Base-by-base conservation (phyloP, 2,329 filamentous ascomycete genomes). In the Ceratocystis eucalypticola region DNA sequence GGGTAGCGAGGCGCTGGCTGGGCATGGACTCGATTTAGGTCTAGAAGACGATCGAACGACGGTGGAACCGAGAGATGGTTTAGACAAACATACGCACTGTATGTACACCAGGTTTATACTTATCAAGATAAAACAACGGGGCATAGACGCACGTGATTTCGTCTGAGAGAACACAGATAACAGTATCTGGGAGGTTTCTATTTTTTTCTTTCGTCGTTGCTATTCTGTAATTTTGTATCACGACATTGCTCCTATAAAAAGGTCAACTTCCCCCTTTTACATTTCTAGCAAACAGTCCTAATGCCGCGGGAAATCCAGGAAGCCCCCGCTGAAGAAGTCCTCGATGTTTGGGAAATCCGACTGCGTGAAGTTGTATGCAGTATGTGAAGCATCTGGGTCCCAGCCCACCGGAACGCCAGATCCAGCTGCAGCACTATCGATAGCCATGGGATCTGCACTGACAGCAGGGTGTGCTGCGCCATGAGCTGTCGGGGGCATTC, bases 261-360 rank as follows among this genome's bases (percentile, higher is more conserved):
- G 12, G 10, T 0, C 53, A 25, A 25, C 4, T 33, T 33, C 30
- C 10, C 10, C 20, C 25, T 55, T 55, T 7, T 57, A 7, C 48
- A 53, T 25, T 8, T 25, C 20, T 25, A 1, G 8, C 48, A 10
- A 15, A 20, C 48, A 53, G 48, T 57, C 15, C 4, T 57, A 57
- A 57, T 57, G 53, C n/a, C 53, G 20, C 41, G 66, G 66, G 45
- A 65, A 68, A n/a, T 68, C 66, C 64, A 68, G 65, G 55, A 68
- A 68, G 33, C 66, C 66, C 1, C 66, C 66, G 59, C 66, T 68
- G 12, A 68, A 68, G 12, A 68, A 68, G 25, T 68, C 66, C 20
- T 68, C 66, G 37, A 68, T 65, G 55, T 68, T 68, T n/a, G 66
- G 66, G 37, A 68, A 68, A 1, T 68, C 66, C 5, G 53, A 59